Evolutionary conservation across 345 rosid genomes (phyloP).

Genomic region (Euphorbia pulcherrima): DNA sequence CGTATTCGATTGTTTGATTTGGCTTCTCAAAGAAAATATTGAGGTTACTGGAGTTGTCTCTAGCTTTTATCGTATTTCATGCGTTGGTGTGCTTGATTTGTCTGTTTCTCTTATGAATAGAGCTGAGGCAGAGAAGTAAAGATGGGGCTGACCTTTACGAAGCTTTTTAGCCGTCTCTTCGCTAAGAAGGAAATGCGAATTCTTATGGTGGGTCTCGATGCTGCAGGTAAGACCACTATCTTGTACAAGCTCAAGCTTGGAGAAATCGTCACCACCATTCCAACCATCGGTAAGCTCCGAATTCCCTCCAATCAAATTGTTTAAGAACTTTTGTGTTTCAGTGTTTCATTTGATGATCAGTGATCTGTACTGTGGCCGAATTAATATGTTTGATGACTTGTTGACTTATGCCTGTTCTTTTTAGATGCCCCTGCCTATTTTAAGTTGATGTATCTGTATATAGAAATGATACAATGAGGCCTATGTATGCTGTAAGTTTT

Average conservation of each 20-base stretch:
- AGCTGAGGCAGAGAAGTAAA: constrained; percentile 13
- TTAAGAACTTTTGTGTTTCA: not conserved
- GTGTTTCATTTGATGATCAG: no score
- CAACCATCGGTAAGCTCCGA: constrained; percentile 59
- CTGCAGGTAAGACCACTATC: constrained; percentile 83
- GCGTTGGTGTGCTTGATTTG: not conserved
- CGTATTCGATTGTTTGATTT: not conserved
- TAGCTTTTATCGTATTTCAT: not conserved
- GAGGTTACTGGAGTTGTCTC: not conserved
- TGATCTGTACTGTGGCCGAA: not conserved
- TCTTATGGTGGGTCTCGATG: constrained; percentile 88
- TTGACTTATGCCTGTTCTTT: no score
- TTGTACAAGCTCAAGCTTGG: constrained; percentile 86
- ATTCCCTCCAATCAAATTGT: not conserved
- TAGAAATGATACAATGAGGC: not conserved
- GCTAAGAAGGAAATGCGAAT: constrained; percentile 80
- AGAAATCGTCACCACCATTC: constrained; percentile 77
- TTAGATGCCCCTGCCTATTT: not conserved
- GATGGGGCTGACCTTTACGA: constrained; percentile 61
- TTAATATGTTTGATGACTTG: not conserved
- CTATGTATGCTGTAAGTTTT: no score
- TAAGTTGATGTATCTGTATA: not conserved
- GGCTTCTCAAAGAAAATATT: not conserved
- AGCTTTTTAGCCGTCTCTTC: constrained; percentile 67
- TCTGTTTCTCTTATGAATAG: not conserved